A percentile compares a stretch with the other conserved stretches of the same genome.
Conservation (phyloP, 169 alveolate species). For the Eimeria praecox region DNA sequence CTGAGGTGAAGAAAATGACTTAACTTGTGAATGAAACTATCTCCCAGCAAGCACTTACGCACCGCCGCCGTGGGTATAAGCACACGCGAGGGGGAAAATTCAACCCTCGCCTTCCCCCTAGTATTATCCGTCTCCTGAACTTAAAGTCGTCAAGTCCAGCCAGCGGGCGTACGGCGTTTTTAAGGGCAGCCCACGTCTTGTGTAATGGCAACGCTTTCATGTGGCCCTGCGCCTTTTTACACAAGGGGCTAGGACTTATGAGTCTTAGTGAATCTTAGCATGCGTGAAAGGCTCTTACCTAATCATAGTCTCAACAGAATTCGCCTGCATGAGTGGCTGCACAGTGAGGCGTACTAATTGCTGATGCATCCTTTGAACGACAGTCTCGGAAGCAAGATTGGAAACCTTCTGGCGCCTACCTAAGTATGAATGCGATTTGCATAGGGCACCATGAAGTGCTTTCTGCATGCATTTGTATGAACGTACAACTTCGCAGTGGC, state of each 20-base stretch:
- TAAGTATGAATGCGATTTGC: neutral
- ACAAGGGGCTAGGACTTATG: neutral
- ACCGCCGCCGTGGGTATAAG: slow-evolving; percentile 1
- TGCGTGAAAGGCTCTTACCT: neutral
- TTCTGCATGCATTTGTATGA: neutral
- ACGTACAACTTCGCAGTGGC: neutral
- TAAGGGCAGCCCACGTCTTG: neutral
- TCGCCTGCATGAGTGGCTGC: neutral
- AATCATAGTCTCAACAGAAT: neutral
- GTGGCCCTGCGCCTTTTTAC: neutral
- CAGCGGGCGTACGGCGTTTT: neutral
- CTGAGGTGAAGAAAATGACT: neutral
- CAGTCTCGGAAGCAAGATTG: neutral
- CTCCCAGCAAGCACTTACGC: neutral
- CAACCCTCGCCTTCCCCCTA: neutral
- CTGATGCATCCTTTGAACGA: neutral
- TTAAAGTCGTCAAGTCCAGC: neutral
- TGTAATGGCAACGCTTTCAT: neutral
- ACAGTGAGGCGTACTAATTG: neutral
- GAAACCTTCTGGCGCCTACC: neutral
- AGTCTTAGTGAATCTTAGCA: neutral
- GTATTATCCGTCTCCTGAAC: neutral
- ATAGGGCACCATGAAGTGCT: neutral
- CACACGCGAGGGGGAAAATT: neutral
- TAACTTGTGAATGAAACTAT: neutral